These are phyloP conservation scores for Panellus pusillus DNA, from an alignment of 768 basidiomycete species.

Conservation along the genomic window DNA sequence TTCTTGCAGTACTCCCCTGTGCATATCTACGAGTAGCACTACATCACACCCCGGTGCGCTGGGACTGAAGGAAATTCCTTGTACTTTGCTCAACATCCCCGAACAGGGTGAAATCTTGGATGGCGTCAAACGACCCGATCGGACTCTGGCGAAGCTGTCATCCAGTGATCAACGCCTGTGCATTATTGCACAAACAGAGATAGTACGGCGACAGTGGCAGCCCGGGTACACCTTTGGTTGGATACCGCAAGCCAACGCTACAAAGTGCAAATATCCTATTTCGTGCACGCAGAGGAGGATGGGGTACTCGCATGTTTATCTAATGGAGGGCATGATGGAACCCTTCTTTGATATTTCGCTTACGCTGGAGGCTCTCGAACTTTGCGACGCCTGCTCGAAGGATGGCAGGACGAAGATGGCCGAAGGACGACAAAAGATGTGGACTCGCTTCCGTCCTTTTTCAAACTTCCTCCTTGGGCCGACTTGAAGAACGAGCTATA, in stretches of 20 bases:
- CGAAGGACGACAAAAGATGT: slow-evolving; percentile 14
- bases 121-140: slow-evolving; percentile 8
- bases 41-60: not conserved
- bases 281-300: not conserved
- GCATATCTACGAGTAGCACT: slow-evolving; percentile 9
- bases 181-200: slow-evolving; percentile 2
- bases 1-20: slow-evolving; percentile 11
- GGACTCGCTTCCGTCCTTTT: slow-evolving; percentile 14
- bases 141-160: slow-evolving; percentile 10
- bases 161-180: slow-evolving; percentile 11
- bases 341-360: slow-evolving; percentile 1
- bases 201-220: slow-evolving; percentile 14
- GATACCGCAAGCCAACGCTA: not conserved
- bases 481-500: slow-evolving; percentile 12
- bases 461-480: slow-evolving; percentile 17
- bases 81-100: not conserved
- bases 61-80: no score
- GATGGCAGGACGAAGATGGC: slow-evolving; percentile 4
- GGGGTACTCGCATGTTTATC: not conserved
- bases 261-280: not conserved
- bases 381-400: slow-evolving; percentile 4
- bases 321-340: slow-evolving; percentile 2
- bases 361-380: not conserved
- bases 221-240: slow-evolving; percentile 5
- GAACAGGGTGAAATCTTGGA: slow-evolving; percentile 4